Evolutionary conservation across 1,284 basidiomycete species (phyloP).

Genomic region (Ustilago hordei): DNA sequence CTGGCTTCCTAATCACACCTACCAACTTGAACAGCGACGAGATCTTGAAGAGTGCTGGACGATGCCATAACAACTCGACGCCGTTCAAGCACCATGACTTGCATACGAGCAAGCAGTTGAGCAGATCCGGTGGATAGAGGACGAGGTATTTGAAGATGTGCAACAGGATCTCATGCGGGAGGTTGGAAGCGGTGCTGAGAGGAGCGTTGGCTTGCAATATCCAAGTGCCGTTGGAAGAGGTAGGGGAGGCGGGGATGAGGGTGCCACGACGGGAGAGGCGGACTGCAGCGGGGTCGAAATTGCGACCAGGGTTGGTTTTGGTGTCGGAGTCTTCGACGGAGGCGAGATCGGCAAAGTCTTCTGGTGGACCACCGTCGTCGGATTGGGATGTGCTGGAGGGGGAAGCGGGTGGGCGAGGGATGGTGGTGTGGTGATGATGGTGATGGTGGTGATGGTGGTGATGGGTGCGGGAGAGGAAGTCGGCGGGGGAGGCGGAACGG

Average conservation of each 20-base stretch:
- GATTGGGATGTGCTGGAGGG: conserved; percentile 63
- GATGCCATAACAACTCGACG: conserved; percentile 94
- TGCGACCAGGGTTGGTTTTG: conserved; percentile 14
- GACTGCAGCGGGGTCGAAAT: conserved; percentile 33
- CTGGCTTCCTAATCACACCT: conserved; percentile 60
- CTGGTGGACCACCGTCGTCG: conserved; percentile 56
- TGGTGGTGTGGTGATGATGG: background rate
- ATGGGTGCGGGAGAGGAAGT: conserved; percentile 17
- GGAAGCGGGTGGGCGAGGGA: conserved; percentile 59
- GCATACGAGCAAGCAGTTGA: conserved; percentile 76
- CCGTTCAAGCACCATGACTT: conserved; percentile 95
- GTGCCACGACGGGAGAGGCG: conserved; percentile 48
- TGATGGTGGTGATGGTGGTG: no score
- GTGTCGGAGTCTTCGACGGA: conserved; percentile 36
- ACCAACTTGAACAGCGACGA: conserved; percentile 77
- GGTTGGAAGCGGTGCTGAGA: conserved; percentile 56
- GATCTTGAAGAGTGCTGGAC: conserved; percentile 81
- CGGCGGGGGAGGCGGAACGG: conserved; percentile 38
- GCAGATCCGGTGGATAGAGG: conserved; percentile 78
- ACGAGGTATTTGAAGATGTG: conserved; percentile 89
- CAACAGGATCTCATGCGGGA: conserved; percentile 92
- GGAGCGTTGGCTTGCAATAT: conserved; percentile 28
- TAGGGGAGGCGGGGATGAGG: conserved; percentile 44
- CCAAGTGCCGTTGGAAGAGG: conserved; percentile 46
- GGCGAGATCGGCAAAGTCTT: conserved; percentile 56